These are phyloP conservation scores for Sugiyamaella boreocaroliniensis DNA, from an alignment of 805 yeast species.

Conservation along the genomic window DNA sequence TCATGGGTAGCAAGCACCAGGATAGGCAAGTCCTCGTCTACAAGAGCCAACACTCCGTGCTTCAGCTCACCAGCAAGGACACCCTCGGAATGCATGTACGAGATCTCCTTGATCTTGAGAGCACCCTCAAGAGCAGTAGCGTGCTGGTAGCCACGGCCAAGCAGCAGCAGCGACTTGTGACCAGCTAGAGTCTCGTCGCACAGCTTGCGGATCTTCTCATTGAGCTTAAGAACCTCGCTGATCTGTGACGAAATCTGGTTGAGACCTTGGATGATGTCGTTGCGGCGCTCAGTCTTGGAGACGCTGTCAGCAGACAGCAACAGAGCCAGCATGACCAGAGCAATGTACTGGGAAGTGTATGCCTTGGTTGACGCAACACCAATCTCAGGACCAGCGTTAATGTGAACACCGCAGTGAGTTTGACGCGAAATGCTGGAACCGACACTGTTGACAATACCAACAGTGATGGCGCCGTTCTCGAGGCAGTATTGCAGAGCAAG, in stretches of 20 bases:
- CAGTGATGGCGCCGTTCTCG: conserved; percentile 95
- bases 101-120: conserved; percentile 92
- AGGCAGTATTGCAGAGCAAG: conserved; percentile 90
- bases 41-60: conserved; percentile 96
- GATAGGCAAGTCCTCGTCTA: conserved; percentile 88
- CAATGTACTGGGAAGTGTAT: conserved; percentile 96
- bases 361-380: conserved; percentile 99
- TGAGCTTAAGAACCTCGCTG: conserved; percentile 64
- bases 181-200: conserved; percentile 66
- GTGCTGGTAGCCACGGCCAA: conserved; percentile 96
- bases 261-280: conserved; percentile 80
- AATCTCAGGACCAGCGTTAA: conserved; percentile 98
- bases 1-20: conserved; percentile 95
- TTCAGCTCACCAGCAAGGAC: conserved; percentile 98
- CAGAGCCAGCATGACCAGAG: conserved; percentile 92
- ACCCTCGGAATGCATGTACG: conserved; percentile 99
- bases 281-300: conserved; percentile 68
- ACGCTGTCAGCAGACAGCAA: conserved; percentile 90
- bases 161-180: conserved; percentile 79
- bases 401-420: conserved; percentile 98
- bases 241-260: conserved; percentile 81
- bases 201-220: conserved; percentile 63
- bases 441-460: conserved; percentile 95
- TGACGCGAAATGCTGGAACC: conserved; percentile 96
- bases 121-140: conserved; percentile 99